These are phyloP conservation scores for Geranium incanum DNA, from an alignment of 441 rosid species.

Conservation along the genomic window DNA sequence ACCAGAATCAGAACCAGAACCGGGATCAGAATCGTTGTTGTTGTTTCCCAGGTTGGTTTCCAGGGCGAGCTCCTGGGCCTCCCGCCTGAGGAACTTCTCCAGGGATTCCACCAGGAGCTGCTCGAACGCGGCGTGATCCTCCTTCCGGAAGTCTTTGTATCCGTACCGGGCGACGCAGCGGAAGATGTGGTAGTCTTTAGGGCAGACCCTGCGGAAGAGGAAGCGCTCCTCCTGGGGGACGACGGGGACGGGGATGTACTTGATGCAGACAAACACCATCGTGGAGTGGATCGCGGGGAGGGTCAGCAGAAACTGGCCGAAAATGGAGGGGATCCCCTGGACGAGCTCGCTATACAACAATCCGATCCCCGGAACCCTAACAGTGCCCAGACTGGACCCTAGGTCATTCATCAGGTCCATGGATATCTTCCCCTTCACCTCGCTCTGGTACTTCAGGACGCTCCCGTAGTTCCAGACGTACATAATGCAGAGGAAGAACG, in stretches of 20 bases:
- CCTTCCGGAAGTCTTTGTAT: conserved; percentile 81
- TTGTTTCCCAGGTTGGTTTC: conserved; percentile 33
- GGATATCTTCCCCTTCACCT: conserved; percentile 77
- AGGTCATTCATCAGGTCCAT: conserved; percentile 84
- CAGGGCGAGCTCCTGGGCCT: conserved; percentile 63
- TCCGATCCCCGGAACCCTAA: conserved; percentile 79
- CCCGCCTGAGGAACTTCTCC: conserved; percentile 67
- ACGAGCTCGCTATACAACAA: conserved; percentile 79
- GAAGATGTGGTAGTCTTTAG: conserved; percentile 87
- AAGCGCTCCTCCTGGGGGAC: conserved; percentile 88
- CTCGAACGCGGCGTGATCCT: conserved; percentile 75
- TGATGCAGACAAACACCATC: conserved; percentile 78
- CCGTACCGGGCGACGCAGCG: conserved; percentile 87
- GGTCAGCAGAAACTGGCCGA: conserved; percentile 71
- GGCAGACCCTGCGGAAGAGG: conserved; percentile 79
- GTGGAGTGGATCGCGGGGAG: conserved; percentile 95
- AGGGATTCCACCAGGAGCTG: conserved; percentile 72
- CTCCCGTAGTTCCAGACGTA: conserved; percentile 95
- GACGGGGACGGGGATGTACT: conserved; percentile 82
- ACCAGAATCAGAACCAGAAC: not conserved
- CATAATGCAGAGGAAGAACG: conserved; percentile 65
- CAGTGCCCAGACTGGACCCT: conserved; percentile 74
- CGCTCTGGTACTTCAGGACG: conserved; percentile 82
- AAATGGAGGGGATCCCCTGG: conserved; percentile 78
- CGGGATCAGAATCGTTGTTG: not conserved